Percentiles rank a stretch among this genome's conserved stretches.
Evolutionary conservation across 257 asterid genomes (phyloP).

Genomic region (Lycium ferocissimum): DNA sequence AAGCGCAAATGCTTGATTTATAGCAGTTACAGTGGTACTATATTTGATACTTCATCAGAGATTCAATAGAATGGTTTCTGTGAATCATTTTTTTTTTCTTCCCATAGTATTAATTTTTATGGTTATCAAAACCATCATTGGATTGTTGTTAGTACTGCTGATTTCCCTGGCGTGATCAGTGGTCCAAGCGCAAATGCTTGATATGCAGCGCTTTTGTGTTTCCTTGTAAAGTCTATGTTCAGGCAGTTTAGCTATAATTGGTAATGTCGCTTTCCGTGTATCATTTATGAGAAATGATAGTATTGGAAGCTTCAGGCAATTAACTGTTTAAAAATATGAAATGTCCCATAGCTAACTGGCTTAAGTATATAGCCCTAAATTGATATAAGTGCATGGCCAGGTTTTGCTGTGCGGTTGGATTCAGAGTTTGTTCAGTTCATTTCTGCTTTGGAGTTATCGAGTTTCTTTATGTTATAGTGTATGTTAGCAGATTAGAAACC

Average conservation of each 20-base stretch:
- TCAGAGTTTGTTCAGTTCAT: not conserved
- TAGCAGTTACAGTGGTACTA: too few species aligned
- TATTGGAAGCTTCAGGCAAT: not conserved
- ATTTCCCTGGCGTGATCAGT: conserved; percentile 87
- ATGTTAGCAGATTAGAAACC: too few species aligned
- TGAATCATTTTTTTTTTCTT: too few species aligned
- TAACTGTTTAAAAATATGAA: not conserved
- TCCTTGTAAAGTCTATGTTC: not conserved
- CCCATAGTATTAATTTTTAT: too few species aligned
- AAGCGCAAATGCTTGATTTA: conserved; percentile 69
- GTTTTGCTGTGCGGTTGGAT: not conserved
- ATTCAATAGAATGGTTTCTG: too few species aligned
- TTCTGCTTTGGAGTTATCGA: too few species aligned
- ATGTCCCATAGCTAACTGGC: not conserved
- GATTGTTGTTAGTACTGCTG: conserved; percentile 23
- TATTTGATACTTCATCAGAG: too few species aligned
- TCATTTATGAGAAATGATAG: not conserved
- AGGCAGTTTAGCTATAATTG: not conserved
- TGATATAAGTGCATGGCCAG: not conserved
- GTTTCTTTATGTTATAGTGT: too few species aligned
- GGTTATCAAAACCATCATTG: too few species aligned
- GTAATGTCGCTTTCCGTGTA: not conserved
- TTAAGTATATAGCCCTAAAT: not conserved
- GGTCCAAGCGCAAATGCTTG: conserved; percentile 80
- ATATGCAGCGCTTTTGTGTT: conserved; percentile 10